Evolutionary conservation across 2,329 filamentous ascomycete genomes (phyloP).

Genomic region (Microcera coccophila): DNA sequence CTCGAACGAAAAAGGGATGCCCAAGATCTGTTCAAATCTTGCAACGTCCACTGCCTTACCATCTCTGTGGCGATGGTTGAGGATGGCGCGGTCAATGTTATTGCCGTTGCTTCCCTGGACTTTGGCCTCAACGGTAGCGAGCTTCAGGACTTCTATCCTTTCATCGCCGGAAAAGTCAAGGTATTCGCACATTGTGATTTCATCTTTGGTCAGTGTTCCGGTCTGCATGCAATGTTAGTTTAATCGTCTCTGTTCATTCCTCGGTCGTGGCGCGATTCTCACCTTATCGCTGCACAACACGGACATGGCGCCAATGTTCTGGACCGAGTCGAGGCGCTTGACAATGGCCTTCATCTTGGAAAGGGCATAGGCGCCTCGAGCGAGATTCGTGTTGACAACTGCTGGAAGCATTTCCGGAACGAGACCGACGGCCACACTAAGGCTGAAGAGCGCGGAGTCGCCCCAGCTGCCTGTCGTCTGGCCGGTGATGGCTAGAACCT

Average conservation of each 20-base stretch:
- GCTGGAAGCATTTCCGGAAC: constrained; percentile 31
- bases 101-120: constrained; percentile 27
- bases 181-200: constrained; percentile 25
- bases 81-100: constrained; percentile 28
- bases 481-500: too few species aligned
- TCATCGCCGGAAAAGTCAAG: constrained; percentile 15
- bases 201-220: constrained; percentile 28
- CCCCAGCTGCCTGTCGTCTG: constrained; percentile 25
- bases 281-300: constrained; percentile 31
- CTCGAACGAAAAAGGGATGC: too few species aligned
- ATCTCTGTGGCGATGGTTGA: too few species aligned
- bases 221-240: constrained; percentile 11
- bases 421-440: constrained; percentile 29
- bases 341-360: constrained; percentile 36
- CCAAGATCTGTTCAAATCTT: too few species aligned
- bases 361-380: too few species aligned
- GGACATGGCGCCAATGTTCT: constrained; percentile 29
- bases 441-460: constrained; percentile 25
- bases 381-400: constrained; percentile 29
- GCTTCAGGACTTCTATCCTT: constrained; percentile 21
- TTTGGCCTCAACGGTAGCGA: constrained; percentile 24
- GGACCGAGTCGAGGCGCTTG: constrained; percentile 30
- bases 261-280: too few species aligned
- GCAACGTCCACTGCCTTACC: too few species aligned
- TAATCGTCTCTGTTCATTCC: too few species aligned